Conservation (phyloP, 2,329 filamentous ascomycete genomes). For the Exophiala xenobiotica region DNA sequence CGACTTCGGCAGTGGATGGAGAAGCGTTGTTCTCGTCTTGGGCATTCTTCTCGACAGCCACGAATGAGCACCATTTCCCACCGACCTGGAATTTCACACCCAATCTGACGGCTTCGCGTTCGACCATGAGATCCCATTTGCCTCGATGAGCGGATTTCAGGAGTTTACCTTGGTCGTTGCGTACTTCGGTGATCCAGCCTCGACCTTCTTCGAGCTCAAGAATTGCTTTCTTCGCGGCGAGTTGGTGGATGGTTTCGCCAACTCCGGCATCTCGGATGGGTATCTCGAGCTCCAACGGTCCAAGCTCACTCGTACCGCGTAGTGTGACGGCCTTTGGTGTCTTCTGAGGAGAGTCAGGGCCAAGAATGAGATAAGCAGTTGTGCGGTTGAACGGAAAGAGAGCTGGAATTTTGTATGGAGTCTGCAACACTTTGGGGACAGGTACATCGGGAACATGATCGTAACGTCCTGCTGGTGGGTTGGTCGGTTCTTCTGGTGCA, state of each 20-base stretch:
- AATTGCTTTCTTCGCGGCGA: constrained; percentile 67
- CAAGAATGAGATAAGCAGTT: constrained; percentile 64
- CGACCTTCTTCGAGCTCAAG: constrained; percentile 69
- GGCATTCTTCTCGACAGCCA: constrained; percentile 57
- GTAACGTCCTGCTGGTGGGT: constrained; percentile 37
- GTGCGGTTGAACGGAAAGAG: constrained; percentile 68
- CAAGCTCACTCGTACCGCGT: constrained; percentile 56
- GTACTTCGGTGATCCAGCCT: constrained; percentile 62
- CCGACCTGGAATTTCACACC: constrained; percentile 66
- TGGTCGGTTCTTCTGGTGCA: constrained; percentile 45
- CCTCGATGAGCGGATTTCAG: constrained; percentile 51
- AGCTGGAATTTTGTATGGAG: constrained; percentile 61
- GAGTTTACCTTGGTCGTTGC: constrained; percentile 43
- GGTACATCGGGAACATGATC: constrained; percentile 54
- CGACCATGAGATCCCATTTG: constrained; percentile 59
- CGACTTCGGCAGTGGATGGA: neutral
- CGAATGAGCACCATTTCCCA: constrained; percentile 71
- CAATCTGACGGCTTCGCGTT: constrained; percentile 65
- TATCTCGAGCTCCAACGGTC: constrained; percentile 63
- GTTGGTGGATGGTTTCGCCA: constrained; percentile 64
- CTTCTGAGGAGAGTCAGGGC: constrained; percentile 48
- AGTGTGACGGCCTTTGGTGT: constrained; percentile 59
- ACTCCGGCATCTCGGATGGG: constrained; percentile 54
- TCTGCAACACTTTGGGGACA: constrained; percentile 61
- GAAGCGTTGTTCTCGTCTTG: neutral